Base-by-base conservation (phyloP, 257 asterid genomes). In the Prunella vulgaris region DNA sequence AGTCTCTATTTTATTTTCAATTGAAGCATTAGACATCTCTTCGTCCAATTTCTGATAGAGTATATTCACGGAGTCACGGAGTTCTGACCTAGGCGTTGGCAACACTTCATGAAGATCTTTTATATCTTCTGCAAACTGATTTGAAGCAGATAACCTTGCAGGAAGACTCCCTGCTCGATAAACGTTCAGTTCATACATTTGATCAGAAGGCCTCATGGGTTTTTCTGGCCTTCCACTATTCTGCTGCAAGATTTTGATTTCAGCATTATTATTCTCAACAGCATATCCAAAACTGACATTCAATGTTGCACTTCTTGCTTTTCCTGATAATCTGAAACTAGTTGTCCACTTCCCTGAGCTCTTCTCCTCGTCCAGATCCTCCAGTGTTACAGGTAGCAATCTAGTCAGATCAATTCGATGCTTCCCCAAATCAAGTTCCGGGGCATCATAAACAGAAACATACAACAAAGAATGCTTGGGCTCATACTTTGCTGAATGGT, bases 311-410 rank as follows among this genome's bases (percentile, higher is more conserved):
- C 95, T 96, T 76, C 77, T 82, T 38, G 95, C 99, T 80, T 83
- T 86, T 38, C 97, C 97, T 2, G 96, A 84, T 74, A 94, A 79
- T 74, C 81, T 79, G 80, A 83, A 94, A 85, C 97, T 94, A 72
- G 99, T 94, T 18, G 96, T 83, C 99, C 99, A 94, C 73, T 78
- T 94, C 60, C 99, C 97, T 0, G 87, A 80, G 80, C 93, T 81
- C 77, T 84, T 91, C 85, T 90, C 95, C 66, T 90, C 97, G 66
- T 86, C 96, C 64, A 94, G 70, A 68, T 94, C 99, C 81, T 94
- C 99, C 72, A 91, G 58, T 7, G 95, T 87, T 65, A 94, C 75
- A 56, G 99, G 99, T 79, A 94, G 97, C 80, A 94, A 75, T 81
- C 99, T 87, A 10, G 97, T 87, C 74, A 94, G 81, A 77, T 94